These are phyloP conservation scores for Camelina hispida DNA, from an alignment of 345 rosid species.

Conservation along the genomic window DNA sequence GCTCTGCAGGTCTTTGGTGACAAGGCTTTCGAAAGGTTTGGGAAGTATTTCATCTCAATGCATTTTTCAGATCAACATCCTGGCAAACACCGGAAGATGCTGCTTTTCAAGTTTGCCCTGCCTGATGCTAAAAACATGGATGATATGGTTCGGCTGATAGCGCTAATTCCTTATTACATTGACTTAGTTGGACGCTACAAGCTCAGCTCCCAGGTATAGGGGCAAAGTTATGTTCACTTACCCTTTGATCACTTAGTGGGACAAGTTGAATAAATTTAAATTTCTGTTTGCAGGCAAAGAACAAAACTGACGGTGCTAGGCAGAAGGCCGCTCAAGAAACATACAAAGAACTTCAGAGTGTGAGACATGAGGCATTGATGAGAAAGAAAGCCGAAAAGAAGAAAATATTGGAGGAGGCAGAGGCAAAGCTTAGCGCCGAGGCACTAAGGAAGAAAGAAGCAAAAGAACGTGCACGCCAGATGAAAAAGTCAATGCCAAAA, in stretches of 20 bases:
- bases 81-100: slow-evolving; percentile 79
- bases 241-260: neutral
- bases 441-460: slow-evolving; percentile 83
- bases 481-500: slow-evolving; percentile 80
- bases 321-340: slow-evolving; percentile 89
- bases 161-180: slow-evolving; percentile 87
- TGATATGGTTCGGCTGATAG: slow-evolving; percentile 81
- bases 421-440: slow-evolving; percentile 86
- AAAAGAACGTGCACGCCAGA: slow-evolving; percentile 83
- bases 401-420: slow-evolving; percentile 82
- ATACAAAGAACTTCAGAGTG: slow-evolving; percentile 82
- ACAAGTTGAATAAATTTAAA: neutral
- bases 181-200: slow-evolving; percentile 91
- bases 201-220: slow-evolving; percentile 87
- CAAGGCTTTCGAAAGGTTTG: slow-evolving; percentile 83
- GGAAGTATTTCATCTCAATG: slow-evolving; percentile 91
- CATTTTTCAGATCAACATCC: slow-evolving; percentile 94
- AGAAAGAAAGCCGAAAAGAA: slow-evolving; percentile 84
- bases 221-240: neutral
- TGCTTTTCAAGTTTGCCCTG: slow-evolving; percentile 87
- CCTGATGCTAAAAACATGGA: slow-evolving; percentile 80
- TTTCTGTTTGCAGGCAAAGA: slow-evolving; percentile 61
- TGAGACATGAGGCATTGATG: slow-evolving; percentile 93
- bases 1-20: slow-evolving; percentile 87
- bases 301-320: slow-evolving; percentile 84